Evolutionary conservation across 2,329 filamentous ascomycete genomes (phyloP), one percentile per base, ranked within the genome.

Genomic region (Fusarium globosum): DNA sequence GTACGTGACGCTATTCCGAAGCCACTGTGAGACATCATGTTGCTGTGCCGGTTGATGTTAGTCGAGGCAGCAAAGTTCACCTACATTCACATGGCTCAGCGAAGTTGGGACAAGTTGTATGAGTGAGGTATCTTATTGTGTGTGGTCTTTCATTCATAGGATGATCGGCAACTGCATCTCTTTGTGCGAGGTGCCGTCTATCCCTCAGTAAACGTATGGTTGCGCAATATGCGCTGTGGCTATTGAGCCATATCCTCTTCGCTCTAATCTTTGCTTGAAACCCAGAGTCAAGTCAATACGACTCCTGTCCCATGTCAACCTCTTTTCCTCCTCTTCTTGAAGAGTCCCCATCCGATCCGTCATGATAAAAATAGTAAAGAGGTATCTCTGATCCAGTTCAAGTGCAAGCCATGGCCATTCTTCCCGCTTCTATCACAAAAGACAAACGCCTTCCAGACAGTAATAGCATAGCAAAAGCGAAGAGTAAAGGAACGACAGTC

Each of bases 371-470:
- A 73, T 61, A 61, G 45, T 52, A 26, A 68, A 60, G 62, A 72
- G 64, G 68, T 74, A 72, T 74, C 76, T 75, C 69, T 71, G 56
- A 55, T 72, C 65, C 76, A 57, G 53, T 53, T 62, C 68, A 72
- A 76, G 73, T 56, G 62, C 73, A 69, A 61, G 68, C 76, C 68
- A 68, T 57, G 51, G 53, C 56, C 70, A 65, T 74, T 75, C 76
- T 72, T 71, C 67, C 62, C 69, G 60, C 75, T 73, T 78, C 74
- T 77, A 78, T 74, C 67, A 62, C 69, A 76, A 77, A 75, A 76
- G 67, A 73, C 62, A 51, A 59, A 53, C 56, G 71, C 74, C 70
- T 72, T 71, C 60, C 66, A 57, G 53, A 68, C 49, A 72, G 61
- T 68, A 36, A 62, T 57, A 60, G 60, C 43, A 67, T 52, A 65